Base-by-base conservation (phyloP, 148 eudicot species). In the Selenicereus undatus region DNA sequence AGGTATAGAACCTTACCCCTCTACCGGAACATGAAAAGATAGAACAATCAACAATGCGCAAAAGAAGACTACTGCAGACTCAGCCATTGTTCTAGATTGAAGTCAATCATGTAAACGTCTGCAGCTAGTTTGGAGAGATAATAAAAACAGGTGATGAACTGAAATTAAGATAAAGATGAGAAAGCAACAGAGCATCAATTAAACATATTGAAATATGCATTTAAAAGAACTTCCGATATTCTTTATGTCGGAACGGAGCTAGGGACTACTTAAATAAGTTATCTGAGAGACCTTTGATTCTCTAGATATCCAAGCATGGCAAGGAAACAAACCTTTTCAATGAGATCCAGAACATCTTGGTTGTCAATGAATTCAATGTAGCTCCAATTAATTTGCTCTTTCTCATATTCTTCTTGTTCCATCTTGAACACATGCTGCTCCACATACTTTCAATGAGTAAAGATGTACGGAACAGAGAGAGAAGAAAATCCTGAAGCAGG, bases 401-500 rank as follows among this genome's bases (percentile, higher is more conserved):
- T 94, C 45, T 93, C 97, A 79, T 97, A 97, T 86, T 97, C 98
- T 81, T 97, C 99, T 90, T 97, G 99, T 88, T 97, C 99, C 98
- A 92, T 94, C 88, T 97, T 97, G 83, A 97, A 97, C 35, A 97
- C 99, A 81, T 97, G 99, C 99, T 97, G 96, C 79, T 81, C 76
- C 76, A 76, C 30, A 82, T 76, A 69, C 64, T 74, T 48, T 36
- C 35, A 29, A 65, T 42, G 76, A 48, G 27, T 78, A 60, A 79
- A 81, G 24, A 39, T 78, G 76, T 50, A 77, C 45, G 75, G 73
- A 76, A 71, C 12, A 24, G 11, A 56, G 74, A 71, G 35, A 32
- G 65, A 78, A n/a, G 48, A 54, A 11, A 58, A 79, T 18, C 69
- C 76, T 70, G 30, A 50, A 29, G 58, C 65, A 36, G 56, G 68